These are phyloP conservation scores for Hypsizygus ulmarius DNA, from an alignment of 1,284 basidiomycete genomes.

Conservation along the genomic window DNA sequence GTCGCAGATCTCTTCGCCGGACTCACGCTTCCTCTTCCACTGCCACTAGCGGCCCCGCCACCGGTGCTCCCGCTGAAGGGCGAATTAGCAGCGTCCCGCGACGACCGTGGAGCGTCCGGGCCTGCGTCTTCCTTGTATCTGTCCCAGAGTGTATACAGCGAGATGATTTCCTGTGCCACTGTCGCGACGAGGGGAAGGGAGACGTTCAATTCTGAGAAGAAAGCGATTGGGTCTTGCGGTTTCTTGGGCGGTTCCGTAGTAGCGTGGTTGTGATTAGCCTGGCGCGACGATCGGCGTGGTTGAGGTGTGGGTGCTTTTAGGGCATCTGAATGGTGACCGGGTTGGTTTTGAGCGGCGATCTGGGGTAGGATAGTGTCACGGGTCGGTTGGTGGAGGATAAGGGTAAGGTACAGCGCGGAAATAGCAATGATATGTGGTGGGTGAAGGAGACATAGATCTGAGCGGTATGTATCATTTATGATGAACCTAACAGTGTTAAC, in stretches of 20 bases:
- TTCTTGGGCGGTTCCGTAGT: conserved; percentile 34
- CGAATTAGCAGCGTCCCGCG: background rate
- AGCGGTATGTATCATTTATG: conserved; percentile 94
- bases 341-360: conserved; percentile 21
- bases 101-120: conserved; percentile 27
- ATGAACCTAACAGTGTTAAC: conserved; percentile 66
- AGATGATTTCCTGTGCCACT: conserved; percentile 88
- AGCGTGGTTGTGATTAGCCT: conserved; percentile 22
- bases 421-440: conserved; percentile 94
- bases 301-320: conserved; percentile 23
- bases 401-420: conserved; percentile 84
- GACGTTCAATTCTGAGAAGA: conserved; percentile 85
- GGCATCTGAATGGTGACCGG: conserved; percentile 13
- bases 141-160: conserved; percentile 87
- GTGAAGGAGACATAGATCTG: conserved; percentile 86
- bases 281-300: conserved; percentile 56
- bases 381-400: conserved; percentile 63
- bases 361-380: conserved; percentile 37
- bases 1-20: conserved; percentile 25
- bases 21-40: conserved; percentile 18
- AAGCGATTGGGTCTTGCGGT: conserved; percentile 71
- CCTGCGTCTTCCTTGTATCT: conserved; percentile 64
- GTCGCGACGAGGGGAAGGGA: conserved; percentile 81
- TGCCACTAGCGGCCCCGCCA: conserved; percentile 22
- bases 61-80: conserved; percentile 17